Base-by-base conservation (phyloP, 106 monocot genomes). In the Acorus gramineus region DNA sequence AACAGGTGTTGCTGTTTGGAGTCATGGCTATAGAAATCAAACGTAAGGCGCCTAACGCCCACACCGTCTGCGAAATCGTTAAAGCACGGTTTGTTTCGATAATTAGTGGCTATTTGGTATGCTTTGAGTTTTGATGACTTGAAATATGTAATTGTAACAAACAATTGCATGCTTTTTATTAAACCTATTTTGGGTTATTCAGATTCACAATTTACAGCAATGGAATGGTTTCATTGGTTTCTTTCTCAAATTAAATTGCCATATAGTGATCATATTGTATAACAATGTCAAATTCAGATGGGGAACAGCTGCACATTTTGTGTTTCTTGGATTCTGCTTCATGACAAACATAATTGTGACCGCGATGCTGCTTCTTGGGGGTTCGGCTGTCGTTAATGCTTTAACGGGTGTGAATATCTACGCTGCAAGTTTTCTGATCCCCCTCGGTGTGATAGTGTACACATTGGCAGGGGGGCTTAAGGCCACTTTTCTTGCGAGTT, bases 1-100 rank as follows among this genome's bases (percentile, higher is more conserved):
- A 50, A 7, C 73, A 93, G 93, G 95, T 95, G 60, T 85, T 91
- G 67, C 67, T 96, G 44, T 96, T 96, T 66, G 96, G 96, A 13
- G 64, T 96, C 47, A 96, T 96, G 91, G 96, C 96, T 11, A 91
- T 96, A 64, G 96, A 96, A 76, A 96, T 96, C 72, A 96, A 96
- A 69, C 78, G 87, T 55, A 96, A 96, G 69, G 96, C 96, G 49
- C 96, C 96, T 8, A 56, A 76, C 55, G 96, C 91, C 7, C 96
- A 96, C 71, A 91, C 96, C 44, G 87, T 96, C 62, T 96, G 96
- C 65, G 96, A 96, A 73, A 91, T 96, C 64, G 91, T 96, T 44
- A 82, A 57, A 79, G 96, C 96, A 5, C 54, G 93, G 93, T 89
- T 72, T 10, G 67, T 9, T 44, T 45, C 0, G 12, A 52, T 47